A percentile compares a stretch with the other conserved stretches of the same genome.
These are phyloP conservation scores for Metschnikowia colocasiae DNA, from an alignment of 805 yeast genomes.

Conservation along the genomic window DNA sequence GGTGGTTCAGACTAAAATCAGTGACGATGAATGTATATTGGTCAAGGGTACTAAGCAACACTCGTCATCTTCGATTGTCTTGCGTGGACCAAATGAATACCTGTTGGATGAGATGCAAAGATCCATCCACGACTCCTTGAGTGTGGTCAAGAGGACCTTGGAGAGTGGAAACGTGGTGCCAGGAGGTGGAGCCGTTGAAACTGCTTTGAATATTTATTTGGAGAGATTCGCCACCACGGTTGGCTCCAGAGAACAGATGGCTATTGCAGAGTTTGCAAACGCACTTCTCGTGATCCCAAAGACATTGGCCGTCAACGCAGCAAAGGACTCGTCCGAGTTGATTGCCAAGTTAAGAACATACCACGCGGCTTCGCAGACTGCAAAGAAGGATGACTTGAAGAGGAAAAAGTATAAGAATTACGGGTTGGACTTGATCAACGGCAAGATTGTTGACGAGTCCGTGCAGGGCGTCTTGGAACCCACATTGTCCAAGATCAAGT, in stretches of 20 bases:
- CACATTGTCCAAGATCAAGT: conserved; percentile 85
- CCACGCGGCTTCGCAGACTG: conserved; percentile 91
- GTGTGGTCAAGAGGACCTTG: conserved; percentile 92
- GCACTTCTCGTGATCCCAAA: conserved; percentile 91
- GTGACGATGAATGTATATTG: conserved; percentile 95
- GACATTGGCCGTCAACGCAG: conserved; percentile 95
- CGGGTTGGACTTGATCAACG: conserved; percentile 88
- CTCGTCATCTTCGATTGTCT: conserved; percentile 83
- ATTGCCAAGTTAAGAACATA: conserved; percentile 94
- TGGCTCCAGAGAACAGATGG: conserved; percentile 95
- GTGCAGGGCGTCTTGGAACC: conserved; percentile 92
- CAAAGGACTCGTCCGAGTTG: conserved; percentile 92
- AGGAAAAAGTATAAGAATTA: conserved; percentile 83
- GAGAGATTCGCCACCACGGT: conserved; percentile 98
- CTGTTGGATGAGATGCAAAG: conserved; percentile 98
- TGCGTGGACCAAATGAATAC: conserved; percentile 95
- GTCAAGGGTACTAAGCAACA: conserved; percentile 88
- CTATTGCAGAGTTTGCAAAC: conserved; percentile 94
- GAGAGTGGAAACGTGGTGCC: conserved; percentile 95
- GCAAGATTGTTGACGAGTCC: conserved; percentile 85
- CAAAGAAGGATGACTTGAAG: conserved; percentile 77
- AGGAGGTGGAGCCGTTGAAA: conserved; percentile 99
- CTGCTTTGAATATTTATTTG: conserved; percentile 89
- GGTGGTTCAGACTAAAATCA: conserved; percentile 83
- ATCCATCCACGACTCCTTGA: conserved; percentile 88